Base-by-base conservation (phyloP, 257 asterid species). In the Solanum chmielewskii region DNA sequence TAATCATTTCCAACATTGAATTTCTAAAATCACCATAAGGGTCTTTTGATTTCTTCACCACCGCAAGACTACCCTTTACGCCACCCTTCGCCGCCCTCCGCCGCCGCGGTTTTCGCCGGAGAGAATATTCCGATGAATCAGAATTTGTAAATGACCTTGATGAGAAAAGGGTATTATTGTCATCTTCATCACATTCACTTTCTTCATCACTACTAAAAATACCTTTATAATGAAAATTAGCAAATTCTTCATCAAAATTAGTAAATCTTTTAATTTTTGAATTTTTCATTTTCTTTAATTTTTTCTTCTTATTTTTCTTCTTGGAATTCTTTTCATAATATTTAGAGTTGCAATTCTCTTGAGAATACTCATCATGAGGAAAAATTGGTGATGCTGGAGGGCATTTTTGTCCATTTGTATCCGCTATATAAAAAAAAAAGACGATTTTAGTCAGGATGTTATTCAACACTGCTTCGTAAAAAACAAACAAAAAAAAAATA, bases 1-100 rank as follows among this genome's bases (percentile, higher is more conserved):
- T 90, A 15, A 93, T 93, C 96, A 93, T 92, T 71, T 93, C 96
- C 93, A 92, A 87, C 94, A 93, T 91, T 2, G 96, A 93, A 2
- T 75, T 77, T 66, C 92, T 92, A 89, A 93, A 93, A 88, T 93
- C 94, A 9, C 39, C 83, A 86, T 92, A 92, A 47, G 96, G 96
- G 88, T 93, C 92, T 7, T 89, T 88, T 35, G 96, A 93, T 1
- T 90, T 86, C 87, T 93, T 93, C 92, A 92, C 94, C 89, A 93
- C 93, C 59, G 94, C 94, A 86, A 88, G 42, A 71, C 90, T 86
- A 27, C 89, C 93, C 7, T 66, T 68, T 69, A 87, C 84, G 21
- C 39, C 73, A 9, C 20, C 39, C 1, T 21, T 80, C 56, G 33
- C 77, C 82, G 66, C 83, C 87, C 35, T 82, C 71, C 87, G 31